These are phyloP conservation scores for Myxozyma monticola DNA, from an alignment of 805 yeast species.

Conservation along the genomic window DNA sequence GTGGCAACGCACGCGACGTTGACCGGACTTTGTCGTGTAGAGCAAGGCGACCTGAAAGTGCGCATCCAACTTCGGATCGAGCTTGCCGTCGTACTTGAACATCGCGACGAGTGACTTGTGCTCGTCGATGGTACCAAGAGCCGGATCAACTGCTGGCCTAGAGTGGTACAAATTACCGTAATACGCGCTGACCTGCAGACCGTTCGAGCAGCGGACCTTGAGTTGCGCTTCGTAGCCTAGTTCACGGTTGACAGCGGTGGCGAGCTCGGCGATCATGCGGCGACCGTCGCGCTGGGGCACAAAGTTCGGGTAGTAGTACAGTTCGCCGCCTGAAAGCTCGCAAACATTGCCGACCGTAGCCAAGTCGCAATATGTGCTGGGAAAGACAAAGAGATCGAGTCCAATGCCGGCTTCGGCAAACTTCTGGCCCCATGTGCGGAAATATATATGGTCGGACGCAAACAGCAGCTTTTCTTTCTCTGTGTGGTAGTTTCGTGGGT, in stretches of 20 bases:
- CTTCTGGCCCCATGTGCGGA: conserved; percentile 58
- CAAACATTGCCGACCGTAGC: conserved; percentile 69
- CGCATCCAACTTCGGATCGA: conserved; percentile 69
- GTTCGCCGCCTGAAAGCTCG: conserved; percentile 66
- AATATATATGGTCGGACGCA: conserved; percentile 61
- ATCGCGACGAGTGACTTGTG: conserved; percentile 70
- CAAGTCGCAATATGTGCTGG: conserved; percentile 66
- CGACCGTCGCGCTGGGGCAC: conserved; percentile 67
- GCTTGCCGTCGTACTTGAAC: conserved; percentile 72
- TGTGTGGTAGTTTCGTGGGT: conserved; percentile 35
- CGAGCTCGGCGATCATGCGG: conserved; percentile 55
- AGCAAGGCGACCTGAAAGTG: conserved; percentile 89
- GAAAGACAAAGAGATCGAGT: conserved; percentile 70
- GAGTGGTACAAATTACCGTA: conserved; percentile 55
- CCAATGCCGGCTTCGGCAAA: conserved; percentile 64
- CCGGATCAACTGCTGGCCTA: conserved; percentile 54
- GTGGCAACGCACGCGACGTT: conserved; percentile 80
- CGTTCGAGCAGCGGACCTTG: conserved; percentile 83
- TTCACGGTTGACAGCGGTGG: conserved; percentile 45
- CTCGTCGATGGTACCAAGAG: conserved; percentile 62
- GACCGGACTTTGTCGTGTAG: conserved; percentile 76
- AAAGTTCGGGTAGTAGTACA: conserved; percentile 67
- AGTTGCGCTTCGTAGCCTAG: conserved; percentile 78
- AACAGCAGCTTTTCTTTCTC: conserved; percentile 53
- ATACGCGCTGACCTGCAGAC: conserved; percentile 75